Evolutionary conservation across 139 green algal species (phyloP).

Genomic region (Yamagishiella unicocca): DNA sequence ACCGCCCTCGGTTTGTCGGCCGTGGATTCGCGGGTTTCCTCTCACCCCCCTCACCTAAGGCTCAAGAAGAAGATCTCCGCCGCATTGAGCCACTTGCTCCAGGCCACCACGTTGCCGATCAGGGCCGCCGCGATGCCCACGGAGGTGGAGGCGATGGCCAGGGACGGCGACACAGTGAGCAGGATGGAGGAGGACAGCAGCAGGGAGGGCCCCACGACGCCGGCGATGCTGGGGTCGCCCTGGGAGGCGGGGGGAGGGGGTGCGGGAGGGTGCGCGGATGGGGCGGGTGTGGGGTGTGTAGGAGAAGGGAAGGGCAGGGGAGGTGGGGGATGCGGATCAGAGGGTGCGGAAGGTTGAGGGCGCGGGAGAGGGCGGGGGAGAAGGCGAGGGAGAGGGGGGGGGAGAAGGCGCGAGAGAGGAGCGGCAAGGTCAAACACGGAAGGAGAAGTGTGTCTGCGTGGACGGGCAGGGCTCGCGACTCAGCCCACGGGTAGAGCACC

Average conservation of each 20-base stretch:
- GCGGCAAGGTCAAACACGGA: too few relatives aligned
- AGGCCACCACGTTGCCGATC: slow-evolving; percentile 33
- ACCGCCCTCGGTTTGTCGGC: too few relatives aligned
- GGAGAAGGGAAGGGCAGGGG: background rate
- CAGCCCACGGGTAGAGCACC: too few relatives aligned
- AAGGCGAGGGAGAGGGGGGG: background rate
- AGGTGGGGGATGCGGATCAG: background rate
- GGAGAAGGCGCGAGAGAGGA: background rate
- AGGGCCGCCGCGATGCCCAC: background rate
- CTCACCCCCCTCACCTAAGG: background rate
- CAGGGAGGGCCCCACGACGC: slow-evolving; percentile 21
- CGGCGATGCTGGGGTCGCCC: slow-evolving; percentile 32
- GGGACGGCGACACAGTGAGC: slow-evolving; percentile 28
- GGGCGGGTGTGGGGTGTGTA: background rate
- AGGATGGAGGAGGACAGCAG: slow-evolving; percentile 37
- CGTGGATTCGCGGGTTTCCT: too few relatives aligned
- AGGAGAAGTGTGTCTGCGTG: too few relatives aligned
- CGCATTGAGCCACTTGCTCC: slow-evolving; percentile 16
- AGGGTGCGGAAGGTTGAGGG: background rate
- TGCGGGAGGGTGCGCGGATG: background rate
- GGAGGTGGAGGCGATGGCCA: slow-evolving; percentile 30
- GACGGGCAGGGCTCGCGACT: too few relatives aligned
- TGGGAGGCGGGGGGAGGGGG: background rate
- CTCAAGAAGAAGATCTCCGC: slow-evolving; percentile 24
- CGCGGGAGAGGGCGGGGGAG: background rate